phyloP scores from a whole-genome alignment of 768 basidiomycete species.

The Boletales sp. region DNA sequence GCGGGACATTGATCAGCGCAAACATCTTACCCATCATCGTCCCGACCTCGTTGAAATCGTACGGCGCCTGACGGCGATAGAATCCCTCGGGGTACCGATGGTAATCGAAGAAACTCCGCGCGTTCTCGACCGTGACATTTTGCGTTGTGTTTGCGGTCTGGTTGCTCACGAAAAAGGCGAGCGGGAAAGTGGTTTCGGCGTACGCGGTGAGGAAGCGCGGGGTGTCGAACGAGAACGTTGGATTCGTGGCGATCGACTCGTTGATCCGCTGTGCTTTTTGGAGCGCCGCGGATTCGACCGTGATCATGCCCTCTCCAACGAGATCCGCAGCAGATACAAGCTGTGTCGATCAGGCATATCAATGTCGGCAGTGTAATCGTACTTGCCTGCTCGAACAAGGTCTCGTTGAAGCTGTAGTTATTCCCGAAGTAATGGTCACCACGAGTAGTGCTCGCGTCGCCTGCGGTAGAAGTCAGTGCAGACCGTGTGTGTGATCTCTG shows the following conservation, averaged over 20 bases:
- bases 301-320: constrained; percentile 17
- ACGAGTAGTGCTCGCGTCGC: constrained; percentile 24
- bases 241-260: constrained; percentile 24
- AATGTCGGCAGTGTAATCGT: accelerated
- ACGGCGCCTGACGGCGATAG: constrained; percentile 17
- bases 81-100: constrained; percentile 19
- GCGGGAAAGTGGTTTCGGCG: constrained; percentile 20
- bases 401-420: constrained; percentile 25
- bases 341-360: constrained; percentile 4
- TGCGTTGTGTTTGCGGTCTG: constrained; percentile 18
- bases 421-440: constrained; percentile 24
- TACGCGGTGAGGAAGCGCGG: constrained; percentile 21
- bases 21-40: background rate
- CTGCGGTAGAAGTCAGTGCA: constrained; percentile 2
- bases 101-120: constrained; percentile 16
- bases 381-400: constrained; percentile 18
- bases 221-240: constrained; percentile 19
- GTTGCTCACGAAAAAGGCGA: constrained; percentile 24
- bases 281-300: constrained; percentile 20
- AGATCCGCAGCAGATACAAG: constrained; percentile 15
- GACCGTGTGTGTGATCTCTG: background rate
- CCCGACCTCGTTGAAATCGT: constrained; percentile 1
- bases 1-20: constrained; percentile 1
- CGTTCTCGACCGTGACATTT: constrained; percentile 11
- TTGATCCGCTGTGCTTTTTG: constrained; percentile 22